Conservation (phyloP, 805 yeast genomes). For the Saccharomycopsis oosterbeekiorum region DNA sequence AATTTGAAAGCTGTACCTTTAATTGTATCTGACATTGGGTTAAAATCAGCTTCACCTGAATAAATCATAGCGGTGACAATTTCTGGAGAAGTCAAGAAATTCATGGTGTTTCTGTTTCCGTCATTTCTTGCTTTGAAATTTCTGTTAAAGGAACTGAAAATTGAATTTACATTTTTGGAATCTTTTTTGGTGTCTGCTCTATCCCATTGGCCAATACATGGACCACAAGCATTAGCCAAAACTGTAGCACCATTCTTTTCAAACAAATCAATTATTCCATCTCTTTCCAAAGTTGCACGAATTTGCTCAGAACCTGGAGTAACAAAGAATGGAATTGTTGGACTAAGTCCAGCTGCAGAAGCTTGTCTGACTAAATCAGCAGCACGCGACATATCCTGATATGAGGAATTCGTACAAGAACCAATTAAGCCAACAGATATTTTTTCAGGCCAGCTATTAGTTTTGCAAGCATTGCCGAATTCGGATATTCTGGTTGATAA, state of each 20-base stretch:
- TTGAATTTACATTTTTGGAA: constrained; percentile 69
- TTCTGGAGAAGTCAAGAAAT: constrained; percentile 97
- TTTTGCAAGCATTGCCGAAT: constrained; percentile 72
- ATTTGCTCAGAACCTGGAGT: constrained; percentile 98
- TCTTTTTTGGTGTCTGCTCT: constrained; percentile 83
- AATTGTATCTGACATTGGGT: constrained; percentile 84
- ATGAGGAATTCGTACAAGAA: constrained; percentile 97
- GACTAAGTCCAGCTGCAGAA: constrained; percentile 78
- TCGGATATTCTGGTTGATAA: constrained; percentile 90
- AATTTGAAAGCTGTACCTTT: constrained; percentile 72
- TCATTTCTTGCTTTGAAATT: constrained; percentile 97
- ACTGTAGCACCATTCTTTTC: constrained; percentile 89
- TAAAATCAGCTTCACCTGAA: constrained; percentile 85
- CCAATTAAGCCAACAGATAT: constrained; percentile 95
- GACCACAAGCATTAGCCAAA: constrained; percentile 97
- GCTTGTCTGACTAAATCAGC: constrained; percentile 91
- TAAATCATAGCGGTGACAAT: constrained; percentile 95
- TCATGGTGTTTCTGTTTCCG: constrained; percentile 96
- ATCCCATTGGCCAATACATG: constrained; percentile 99
- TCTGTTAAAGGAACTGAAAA: constrained; percentile 95
- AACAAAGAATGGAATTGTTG: constrained; percentile 86
- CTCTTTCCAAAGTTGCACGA: constrained; percentile 96
- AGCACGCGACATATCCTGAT: constrained; percentile 96
- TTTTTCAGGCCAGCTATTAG: constrained; percentile 86
- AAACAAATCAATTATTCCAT: constrained; percentile 83